Evolutionary conservation across 1,284 basidiomycete genomes (phyloP).

Genomic region (Cutaneotrichosporon cutaneum): DNA sequence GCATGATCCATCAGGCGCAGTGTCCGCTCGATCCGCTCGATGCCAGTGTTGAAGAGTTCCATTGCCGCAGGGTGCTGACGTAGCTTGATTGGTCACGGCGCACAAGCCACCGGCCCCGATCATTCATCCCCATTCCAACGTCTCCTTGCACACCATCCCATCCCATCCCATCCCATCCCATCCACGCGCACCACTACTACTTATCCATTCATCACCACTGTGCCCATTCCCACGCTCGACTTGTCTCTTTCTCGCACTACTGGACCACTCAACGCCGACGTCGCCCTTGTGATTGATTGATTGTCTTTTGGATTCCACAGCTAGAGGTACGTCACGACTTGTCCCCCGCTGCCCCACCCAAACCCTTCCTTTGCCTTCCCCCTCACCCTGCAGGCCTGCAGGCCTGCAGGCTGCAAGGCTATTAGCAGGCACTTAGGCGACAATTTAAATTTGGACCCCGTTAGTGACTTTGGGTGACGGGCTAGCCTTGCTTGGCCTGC

Average conservation of each 20-base stretch:
- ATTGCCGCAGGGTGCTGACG: slow-evolving; percentile 5
- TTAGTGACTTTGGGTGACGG: background rate
- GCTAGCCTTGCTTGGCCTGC: too few relatives aligned
- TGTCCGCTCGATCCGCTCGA: too few relatives aligned
- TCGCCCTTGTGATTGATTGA: background rate
- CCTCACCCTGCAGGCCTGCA: too few relatives aligned
- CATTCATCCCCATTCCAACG: background rate
- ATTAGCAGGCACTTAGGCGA: too few relatives aligned
- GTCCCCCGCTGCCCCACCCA: background rate
- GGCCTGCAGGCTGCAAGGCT: too few relatives aligned
- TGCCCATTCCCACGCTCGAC: too few relatives aligned
- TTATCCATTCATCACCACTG: background rate
- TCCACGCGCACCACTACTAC: too few relatives aligned
- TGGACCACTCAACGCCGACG: background rate
- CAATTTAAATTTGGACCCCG: background rate
- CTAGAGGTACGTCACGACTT: background rate
- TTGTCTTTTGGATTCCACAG: background rate
- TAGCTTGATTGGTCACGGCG: slow-evolving; percentile 8
- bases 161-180: background rate
- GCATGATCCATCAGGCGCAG: too few relatives aligned
- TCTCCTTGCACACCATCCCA: too few relatives aligned
- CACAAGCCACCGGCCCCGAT: slow-evolving; percentile 6
- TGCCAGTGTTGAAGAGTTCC: background rate
- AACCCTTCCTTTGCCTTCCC: background rate
- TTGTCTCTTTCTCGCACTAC: too few relatives aligned